Evolutionary conservation across 345 rosid genomes (phyloP), one percentile per base, ranked within the genome.

Genomic region (Brassica carinata): DNA sequence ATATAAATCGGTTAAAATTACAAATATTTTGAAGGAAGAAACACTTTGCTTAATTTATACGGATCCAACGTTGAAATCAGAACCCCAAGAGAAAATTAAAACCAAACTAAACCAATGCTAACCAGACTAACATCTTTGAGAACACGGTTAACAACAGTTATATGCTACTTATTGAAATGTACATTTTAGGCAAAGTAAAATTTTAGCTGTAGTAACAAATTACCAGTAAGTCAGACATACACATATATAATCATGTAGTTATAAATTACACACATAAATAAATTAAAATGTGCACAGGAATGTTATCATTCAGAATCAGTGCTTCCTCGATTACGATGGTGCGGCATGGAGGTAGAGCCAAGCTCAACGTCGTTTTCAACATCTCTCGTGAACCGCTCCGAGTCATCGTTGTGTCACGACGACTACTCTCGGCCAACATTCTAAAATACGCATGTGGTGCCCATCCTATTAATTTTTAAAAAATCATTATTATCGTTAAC

Each of bases 361-460:
- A 14, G 57, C 77, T 81, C 84, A 17, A 76, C 26, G 45, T 71
- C 77, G 5, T 30, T 65, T 31, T 76, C 69, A 81, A 31, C 73
- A 75, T 75, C 33, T 67, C 79, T 55, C 31, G 77, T 65, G 83
- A 81, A 43, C 73, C 4, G 61, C 14, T 64, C 31, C 81, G 67
- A 29, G 80, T 36, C 67, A 45, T 59, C n/a, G 77, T 62, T 19
- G 85, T 61, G 64, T 72, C 33, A 57, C 77, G 59, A n/a, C 36
- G 77, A 19, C 51, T 78, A 30, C 64, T 77, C 81, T 87, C 90
- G 0, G 85, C 86, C 73, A 87, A 19, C 84, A 77, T 81, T 43
- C 80, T 65, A 26, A 87, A 85, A 78, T 85, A 86, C 14, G 87
- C 85, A 81, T 87, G 87, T 59, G 92, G 92, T 2, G 89, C 92